Evolutionary conservation across 805 yeast species (phyloP).

Genomic region (Myxozyma kluyveri): DNA sequence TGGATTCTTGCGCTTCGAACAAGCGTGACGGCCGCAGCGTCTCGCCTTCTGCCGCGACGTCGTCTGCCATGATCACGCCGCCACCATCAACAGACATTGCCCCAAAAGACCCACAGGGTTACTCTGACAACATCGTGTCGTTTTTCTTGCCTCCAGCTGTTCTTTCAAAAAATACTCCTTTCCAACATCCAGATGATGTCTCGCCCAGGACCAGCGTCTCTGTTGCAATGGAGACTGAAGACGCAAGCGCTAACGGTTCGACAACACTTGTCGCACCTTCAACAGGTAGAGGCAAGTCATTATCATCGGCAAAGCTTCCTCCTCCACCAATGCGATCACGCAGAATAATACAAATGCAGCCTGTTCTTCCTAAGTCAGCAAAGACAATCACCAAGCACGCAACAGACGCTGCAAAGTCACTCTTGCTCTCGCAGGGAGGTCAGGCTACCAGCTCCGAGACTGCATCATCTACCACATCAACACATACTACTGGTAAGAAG

Average conservation of each 20-base stretch:
- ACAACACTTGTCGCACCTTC: neutral
- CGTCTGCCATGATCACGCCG: slow-evolving; percentile 23
- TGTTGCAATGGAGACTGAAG: neutral
- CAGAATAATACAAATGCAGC: slow-evolving; percentile 28
- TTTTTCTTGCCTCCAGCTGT: slow-evolving; percentile 24
- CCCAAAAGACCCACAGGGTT: slow-evolving; percentile 22
- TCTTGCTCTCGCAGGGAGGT: neutral
- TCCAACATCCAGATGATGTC: neutral
- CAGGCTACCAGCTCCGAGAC: neutral
- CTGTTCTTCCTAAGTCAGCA: slow-evolving; percentile 25
- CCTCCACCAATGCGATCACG: slow-evolving; percentile 30
- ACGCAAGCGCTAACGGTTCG: neutral
- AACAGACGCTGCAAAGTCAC: neutral
- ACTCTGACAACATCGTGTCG: slow-evolving; percentile 10
- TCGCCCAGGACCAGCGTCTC: neutral
- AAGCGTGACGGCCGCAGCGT: neutral
- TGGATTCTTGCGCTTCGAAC: neutral
- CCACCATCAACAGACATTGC: slow-evolving; percentile 28
- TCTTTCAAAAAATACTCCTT: neutral
- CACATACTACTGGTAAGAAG: slow-evolving; percentile 7
- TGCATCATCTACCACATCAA: neutral
- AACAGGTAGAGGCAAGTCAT: slow-evolving; percentile 4
- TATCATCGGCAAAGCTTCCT: slow-evolving; percentile 18
- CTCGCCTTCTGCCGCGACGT: slow-evolving; percentile 8
- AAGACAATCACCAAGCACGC: slow-evolving; percentile 3